phyloP scores from a whole-genome alignment of 495 filamentous ascomycete genomes.

The Aspergillus asperescens region DNA sequence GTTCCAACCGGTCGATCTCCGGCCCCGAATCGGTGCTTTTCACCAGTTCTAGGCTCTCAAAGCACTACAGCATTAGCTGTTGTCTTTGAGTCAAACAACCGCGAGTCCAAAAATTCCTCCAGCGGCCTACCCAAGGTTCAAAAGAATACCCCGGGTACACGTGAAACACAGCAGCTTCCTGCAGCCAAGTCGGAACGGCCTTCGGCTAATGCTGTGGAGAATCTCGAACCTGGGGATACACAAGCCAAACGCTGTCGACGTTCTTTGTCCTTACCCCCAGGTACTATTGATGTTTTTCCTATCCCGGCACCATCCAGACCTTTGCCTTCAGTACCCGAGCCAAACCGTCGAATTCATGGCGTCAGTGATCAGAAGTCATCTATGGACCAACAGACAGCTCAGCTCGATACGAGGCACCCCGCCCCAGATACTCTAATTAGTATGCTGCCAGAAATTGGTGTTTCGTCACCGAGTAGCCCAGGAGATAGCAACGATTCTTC shows the following conservation, averaged over 20 bases:
- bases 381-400: background rate
- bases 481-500: background rate
- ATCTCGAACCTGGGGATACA: constrained; percentile 6
- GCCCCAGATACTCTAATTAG: background rate
- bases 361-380: background rate
- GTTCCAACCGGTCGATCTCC: constrained; percentile 18
- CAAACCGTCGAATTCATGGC: background rate
- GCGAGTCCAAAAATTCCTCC: background rate
- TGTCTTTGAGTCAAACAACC: constrained; percentile 1
- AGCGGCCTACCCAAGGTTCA: background rate
- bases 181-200: background rate
- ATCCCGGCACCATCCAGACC: constrained; percentile 37
- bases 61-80: constrained; percentile 3
- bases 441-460: background rate
- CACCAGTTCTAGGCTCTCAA: constrained; percentile 6
- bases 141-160: background rate
- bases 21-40: constrained; percentile 7
- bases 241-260: constrained; percentile 17
- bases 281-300: constrained; percentile 35
- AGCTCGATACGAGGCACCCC: background rate
- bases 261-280: constrained; percentile 26
- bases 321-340: constrained; percentile 31
- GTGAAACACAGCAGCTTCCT: background rate
- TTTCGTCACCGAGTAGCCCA: background rate
- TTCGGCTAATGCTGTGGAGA: background rate